Conservation (phyloP, 2,329 filamentous ascomycete species). For the Amylocarpus encephaloides region DNA sequence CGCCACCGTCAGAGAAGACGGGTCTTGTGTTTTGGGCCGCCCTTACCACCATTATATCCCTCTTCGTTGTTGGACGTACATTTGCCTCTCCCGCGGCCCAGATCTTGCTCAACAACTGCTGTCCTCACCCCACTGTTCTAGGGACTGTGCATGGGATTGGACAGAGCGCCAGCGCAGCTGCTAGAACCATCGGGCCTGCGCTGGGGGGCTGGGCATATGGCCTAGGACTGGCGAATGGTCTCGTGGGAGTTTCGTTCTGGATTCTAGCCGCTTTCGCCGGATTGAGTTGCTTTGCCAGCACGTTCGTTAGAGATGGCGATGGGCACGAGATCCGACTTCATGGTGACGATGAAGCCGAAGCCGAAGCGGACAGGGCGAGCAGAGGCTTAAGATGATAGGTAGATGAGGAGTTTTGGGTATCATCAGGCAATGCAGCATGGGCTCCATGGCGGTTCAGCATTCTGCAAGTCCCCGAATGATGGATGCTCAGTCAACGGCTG, state of each 20-base stretch:
- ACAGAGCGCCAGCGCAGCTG: constrained; percentile 53
- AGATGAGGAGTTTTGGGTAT: neutral
- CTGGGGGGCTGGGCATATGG: constrained; percentile 57
- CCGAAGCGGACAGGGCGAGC: constrained; percentile 23
- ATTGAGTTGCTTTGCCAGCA: constrained; percentile 42
- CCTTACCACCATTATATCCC: constrained; percentile 37
- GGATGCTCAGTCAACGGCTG: too few species aligned
- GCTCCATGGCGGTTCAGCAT: neutral
- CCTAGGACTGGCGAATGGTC: constrained; percentile 46
- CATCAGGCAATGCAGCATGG: neutral
- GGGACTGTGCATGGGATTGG: constrained; percentile 52
- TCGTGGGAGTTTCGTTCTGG: constrained; percentile 42
- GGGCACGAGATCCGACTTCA: constrained; percentile 61
- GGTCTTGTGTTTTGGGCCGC: constrained; percentile 24
- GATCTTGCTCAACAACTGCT: constrained; percentile 56
- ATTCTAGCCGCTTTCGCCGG: constrained; percentile 47
- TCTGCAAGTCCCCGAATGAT: neutral
- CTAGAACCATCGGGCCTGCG: constrained; percentile 54
- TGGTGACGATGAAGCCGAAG: constrained; percentile 47
- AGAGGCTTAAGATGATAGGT: constrained; percentile 9
- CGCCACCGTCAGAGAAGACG: constrained; percentile 26
- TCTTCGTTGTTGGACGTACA: constrained; percentile 69
- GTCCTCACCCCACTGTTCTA: constrained; percentile 51
- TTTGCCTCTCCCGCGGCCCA: constrained; percentile 56
- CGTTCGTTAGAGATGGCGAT: constrained; percentile 52